A percentile compares a stretch with the other conserved stretches of the same genome.
These are phyloP conservation scores for Glebionis coronaria DNA, from an alignment of 129 eudicot genomes.

Conservation along the genomic window DNA sequence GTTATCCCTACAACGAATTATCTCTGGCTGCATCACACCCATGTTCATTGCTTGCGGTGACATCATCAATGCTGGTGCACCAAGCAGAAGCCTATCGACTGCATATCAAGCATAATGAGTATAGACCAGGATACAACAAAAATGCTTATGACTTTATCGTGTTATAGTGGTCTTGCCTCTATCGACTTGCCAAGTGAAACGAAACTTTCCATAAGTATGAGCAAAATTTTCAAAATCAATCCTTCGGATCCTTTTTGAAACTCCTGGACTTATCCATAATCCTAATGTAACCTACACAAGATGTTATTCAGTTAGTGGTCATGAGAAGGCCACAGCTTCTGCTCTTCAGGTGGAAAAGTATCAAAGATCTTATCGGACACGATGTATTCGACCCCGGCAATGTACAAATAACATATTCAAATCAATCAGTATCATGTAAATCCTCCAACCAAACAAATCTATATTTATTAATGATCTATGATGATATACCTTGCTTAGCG, in stretches of 20 bases:
- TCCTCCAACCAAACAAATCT: too few relatives aligned
- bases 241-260: slow-evolving; percentile 66
- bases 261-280: slow-evolving; percentile 74
- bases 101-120: neutral
- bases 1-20: slow-evolving; percentile 54
- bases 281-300: slow-evolving; percentile 57
- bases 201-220: slow-evolving; percentile 77
- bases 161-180: slow-evolving; percentile 43
- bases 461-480: too few relatives aligned
- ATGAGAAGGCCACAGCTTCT: slow-evolving; percentile 93
- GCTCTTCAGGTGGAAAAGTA: slow-evolving; percentile 63
- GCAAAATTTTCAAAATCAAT: slow-evolving; percentile 53
- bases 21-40: slow-evolving; percentile 45
- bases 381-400: slow-evolving; percentile 76
- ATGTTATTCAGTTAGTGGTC: slow-evolving; percentile 13
- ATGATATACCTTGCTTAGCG: too few relatives aligned
- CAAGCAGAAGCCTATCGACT: slow-evolving; percentile 83
- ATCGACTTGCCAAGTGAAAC: slow-evolving; percentile 98
- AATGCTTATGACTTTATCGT: neutral
- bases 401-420: neutral
- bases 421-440: neutral
- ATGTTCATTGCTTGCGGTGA: slow-evolving; percentile 65
- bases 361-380: slow-evolving; percentile 65
- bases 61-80: slow-evolving; percentile 93
- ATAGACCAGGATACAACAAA: neutral